Base-by-base conservation (phyloP, 2,329 filamentous ascomycete genomes). In the Aspergillus candidus region DNA sequence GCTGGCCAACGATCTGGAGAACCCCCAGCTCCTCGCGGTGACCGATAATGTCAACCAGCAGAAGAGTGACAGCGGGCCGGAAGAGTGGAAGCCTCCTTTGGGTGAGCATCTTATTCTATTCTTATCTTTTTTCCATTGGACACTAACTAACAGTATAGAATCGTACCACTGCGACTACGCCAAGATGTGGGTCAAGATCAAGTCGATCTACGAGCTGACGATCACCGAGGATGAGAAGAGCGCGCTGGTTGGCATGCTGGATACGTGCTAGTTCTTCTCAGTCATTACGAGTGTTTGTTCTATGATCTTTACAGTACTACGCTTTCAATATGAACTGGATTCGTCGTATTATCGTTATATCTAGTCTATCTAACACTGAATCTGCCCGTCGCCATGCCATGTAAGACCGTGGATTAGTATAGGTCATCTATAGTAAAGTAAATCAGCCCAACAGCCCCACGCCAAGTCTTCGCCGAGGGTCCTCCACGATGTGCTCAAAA, bases 101-200 rank as follows among this genome's bases (percentile, higher is more conserved):
- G 56, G 72, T 63, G 76, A 68, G 68, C 59, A 8, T 6, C n/a
- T 15, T 33, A 11, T 33, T 29, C 6, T 7, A 37, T 5, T 14
- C 1, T 22, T 18, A 12, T 22, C 10, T 37, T 35, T 32, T 11
- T 18, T 18, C 18, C 15, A 3, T 3, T 29, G 7, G 14, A 13
- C 11, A 10, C 29, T 18, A 35, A 35, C 48, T 56, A 38, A 61
- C 46, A 35, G 36, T 3, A 3, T 40, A 71, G 72, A 65, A 13
- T 74, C 72, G 50, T 91, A 87, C 68, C 78, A 86, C 65, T 93
- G 88, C 76, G 83, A 78, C 22, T 93, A 94, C 59, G 83, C 86
- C 11, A 75, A 78, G 61, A 80, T 82, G 60, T 94, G 84, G 83
- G 75, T 91, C 33, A 76, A 80, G 58, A 86, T 94, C 54, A 94